Evolutionary conservation across 257 asterid species (phyloP), one percentile per base, ranked within the genome.

Genomic region (Nicotiana sylvestris): DNA sequence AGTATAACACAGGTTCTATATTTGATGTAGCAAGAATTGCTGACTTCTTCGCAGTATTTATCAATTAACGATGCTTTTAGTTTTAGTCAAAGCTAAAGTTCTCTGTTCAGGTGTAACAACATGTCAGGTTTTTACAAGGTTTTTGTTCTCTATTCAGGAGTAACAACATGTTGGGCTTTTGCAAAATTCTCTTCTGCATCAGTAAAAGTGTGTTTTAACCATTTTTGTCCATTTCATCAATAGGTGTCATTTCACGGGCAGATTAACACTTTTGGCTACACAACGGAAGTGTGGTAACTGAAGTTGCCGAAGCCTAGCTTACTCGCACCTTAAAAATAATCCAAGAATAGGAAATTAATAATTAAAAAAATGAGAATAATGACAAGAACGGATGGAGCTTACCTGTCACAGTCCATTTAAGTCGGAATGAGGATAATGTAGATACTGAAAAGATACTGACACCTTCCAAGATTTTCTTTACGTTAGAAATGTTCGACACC

Each of bases 21-120:
- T 25, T 30, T 74, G 80, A 49, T 49, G 80, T 49, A 74, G 27
- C 62, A 49, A 74, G 62, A 49, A 74, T 49, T 74, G 60, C 49
- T 18, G 15, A 74, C 51, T 74, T 74, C 64, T 74, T 25, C 62
- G 29, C 16, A 7, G 80, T 51, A 49, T 25, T 74, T 35, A 35
- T 35, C 8, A 35, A 5, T 35, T 74, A 16, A 4, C 37, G 3
- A 21, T 25, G 79, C n/a, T 74, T 72, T 43, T 69, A 69, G 39
- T 72, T 72, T 43, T 72, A 72, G 25, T 46, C 60, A 69, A 69
- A 70, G 78, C 37, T 70, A 18, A 43, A 70, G 62, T 25, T 74
- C 64, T 74, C 64, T 27, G 15, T 74, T 74, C 80, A 51, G 80
- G 62, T 3, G 27, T 51, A 43, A 27, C 16, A 7, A 49, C 61